Percentiles rank a stretch among this genome's conserved stretches.
Evolutionary conservation across 345 rosid species (phyloP).

Genomic region (Eucalyptus decipiens): DNA sequence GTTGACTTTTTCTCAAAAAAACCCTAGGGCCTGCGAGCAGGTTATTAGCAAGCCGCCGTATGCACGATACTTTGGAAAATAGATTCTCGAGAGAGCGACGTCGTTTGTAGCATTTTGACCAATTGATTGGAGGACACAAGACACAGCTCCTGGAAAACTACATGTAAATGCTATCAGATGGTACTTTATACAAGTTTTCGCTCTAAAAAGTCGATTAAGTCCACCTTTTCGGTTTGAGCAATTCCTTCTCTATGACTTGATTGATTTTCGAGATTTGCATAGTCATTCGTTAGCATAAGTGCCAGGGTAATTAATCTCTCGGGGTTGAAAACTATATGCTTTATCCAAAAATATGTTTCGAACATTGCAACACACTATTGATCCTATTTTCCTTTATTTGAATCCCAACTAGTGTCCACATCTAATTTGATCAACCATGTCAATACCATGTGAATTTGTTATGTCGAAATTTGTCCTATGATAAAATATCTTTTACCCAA

Average conservation of each 20-base stretch:
- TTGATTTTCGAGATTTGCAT: background rate
- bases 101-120: background rate
- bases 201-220: background rate
- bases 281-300: background rate
- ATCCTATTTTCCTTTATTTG: background rate
- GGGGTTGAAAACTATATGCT: background rate
- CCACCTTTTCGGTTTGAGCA: background rate
- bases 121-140: background rate
- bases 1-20: background rate
- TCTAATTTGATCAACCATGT: background rate
- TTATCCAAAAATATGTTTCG: background rate
- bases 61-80: background rate
- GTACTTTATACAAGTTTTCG: background rate
- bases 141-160: background rate
- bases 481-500: background rate
- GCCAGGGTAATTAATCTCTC: background rate
- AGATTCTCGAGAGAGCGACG: background rate
- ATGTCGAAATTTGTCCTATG: accelerated
- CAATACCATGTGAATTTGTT: background rate
- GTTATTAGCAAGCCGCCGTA: background rate
- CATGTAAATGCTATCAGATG: background rate
- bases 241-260: background rate
- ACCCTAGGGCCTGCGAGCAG: background rate
- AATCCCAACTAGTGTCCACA: background rate
- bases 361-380: background rate